Evolutionary conservation across 2,329 filamentous ascomycete genomes (phyloP).

Genomic region (Elsinoe necatrix): DNA sequence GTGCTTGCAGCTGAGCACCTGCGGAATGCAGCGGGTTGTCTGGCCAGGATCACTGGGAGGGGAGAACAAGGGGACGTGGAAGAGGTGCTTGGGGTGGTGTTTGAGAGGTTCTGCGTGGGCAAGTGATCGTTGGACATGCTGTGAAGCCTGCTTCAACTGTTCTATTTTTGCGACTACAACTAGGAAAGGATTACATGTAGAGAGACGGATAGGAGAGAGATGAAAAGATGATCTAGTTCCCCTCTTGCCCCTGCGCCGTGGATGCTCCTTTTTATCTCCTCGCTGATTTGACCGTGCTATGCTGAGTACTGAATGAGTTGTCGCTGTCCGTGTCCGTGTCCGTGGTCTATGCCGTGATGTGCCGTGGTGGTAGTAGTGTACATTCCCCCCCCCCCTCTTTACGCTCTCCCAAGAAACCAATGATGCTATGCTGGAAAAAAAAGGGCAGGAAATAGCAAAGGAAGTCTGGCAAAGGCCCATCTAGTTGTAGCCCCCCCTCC

Average conservation of each 20-base stretch:
- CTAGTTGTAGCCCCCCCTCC: slow-evolving; percentile 25
- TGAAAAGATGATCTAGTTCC: not conserved
- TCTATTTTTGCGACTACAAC: not conserved
- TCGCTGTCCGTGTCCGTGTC: no score
- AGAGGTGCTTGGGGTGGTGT: slow-evolving; percentile 91
- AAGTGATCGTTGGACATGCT: slow-evolving; percentile 24
- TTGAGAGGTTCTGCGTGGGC: slow-evolving; percentile 64
- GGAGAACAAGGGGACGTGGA: slow-evolving; percentile 85
- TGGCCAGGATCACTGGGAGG: slow-evolving; percentile 81
- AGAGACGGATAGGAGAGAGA: not conserved
- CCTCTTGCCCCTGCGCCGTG: not conserved
- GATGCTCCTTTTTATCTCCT: not conserved
- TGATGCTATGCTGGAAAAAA: not conserved
- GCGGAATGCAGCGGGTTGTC: slow-evolving; percentile 65
- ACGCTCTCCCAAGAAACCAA: not conserved
- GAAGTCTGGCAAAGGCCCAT: slow-evolving; percentile 15
- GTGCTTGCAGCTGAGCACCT: slow-evolving; percentile 86
- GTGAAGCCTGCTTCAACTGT: not conserved
- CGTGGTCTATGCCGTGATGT: not conserved
- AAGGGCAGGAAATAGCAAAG: not conserved
- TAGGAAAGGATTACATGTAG: not conserved
- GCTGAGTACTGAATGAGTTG: not conserved
- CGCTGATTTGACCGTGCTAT: not conserved
- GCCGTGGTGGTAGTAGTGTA: not conserved
- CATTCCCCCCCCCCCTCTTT: no score